Conservation (phyloP, 225 moss, liverwort and hornwort species). For the Bryum argenteum region DNA sequence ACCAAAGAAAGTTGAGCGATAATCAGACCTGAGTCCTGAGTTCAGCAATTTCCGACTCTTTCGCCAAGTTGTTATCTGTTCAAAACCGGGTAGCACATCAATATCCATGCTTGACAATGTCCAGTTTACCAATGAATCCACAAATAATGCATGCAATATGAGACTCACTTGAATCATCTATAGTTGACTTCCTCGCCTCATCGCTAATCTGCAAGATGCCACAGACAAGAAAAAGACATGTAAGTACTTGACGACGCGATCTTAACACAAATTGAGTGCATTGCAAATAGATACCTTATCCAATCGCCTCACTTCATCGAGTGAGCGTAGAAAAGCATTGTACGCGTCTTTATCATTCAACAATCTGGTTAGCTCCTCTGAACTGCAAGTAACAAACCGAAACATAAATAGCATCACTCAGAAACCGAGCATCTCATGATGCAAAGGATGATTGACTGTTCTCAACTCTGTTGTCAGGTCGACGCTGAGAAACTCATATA, state of each 20-base stretch:
- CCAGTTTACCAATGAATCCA: conserved; percentile 9
- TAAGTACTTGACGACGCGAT: neutral
- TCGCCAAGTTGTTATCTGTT: conserved; percentile 82
- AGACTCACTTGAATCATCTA: conserved; percentile 88
- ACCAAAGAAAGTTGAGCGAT: conserved; percentile 48
- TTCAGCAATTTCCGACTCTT: conserved; percentile 91
- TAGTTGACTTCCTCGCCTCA: conserved; percentile 78
- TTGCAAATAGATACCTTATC: conserved; percentile 60
- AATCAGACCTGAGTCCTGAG: conserved; percentile 84
- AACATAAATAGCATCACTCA: neutral
- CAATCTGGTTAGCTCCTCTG: conserved; percentile 64
- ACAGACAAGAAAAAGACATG: conserved; percentile 24
- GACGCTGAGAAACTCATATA: too few species aligned
- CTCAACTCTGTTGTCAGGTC: too few species aligned
- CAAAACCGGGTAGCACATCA: conserved; percentile 27
- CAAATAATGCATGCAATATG: conserved; percentile 8
- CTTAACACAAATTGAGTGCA: neutral
- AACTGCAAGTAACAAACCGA: conserved; percentile 37
- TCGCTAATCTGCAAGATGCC: conserved; percentile 68
- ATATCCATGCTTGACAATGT: neutral
- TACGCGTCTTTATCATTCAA: conserved; percentile 77
- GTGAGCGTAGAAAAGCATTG: conserved; percentile 73
- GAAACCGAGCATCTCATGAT: too few species aligned
- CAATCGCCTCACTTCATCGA: conserved; percentile 86
- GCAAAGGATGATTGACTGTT: too few species aligned